A percentile compares a stretch with the other conserved stretches of the same genome.
Conservation (phyloP, 345 rosid species). For the Psidium guajava region DNA sequence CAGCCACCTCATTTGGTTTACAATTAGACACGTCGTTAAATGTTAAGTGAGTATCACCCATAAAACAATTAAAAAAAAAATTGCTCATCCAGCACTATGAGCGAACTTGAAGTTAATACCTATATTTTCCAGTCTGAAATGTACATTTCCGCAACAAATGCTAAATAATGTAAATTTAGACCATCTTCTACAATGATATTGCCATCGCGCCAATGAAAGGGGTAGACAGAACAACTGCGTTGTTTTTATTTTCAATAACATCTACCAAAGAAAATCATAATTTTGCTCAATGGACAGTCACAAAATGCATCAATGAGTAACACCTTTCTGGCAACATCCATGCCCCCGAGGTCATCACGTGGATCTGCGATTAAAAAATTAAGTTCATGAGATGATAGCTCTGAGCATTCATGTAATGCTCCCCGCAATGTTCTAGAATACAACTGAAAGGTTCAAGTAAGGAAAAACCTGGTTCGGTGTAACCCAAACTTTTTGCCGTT, state of each 20-base stretch:
- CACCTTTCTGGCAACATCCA: constrained; percentile 98
- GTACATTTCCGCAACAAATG: not conserved
- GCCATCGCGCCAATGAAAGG: not conserved
- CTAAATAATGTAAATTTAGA: not conserved
- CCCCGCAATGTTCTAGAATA: not conserved
- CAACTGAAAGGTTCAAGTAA: constrained; percentile 2
- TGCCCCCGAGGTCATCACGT: constrained; percentile 90
- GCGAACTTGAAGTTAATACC: not conserved
- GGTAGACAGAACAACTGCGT: not conserved
- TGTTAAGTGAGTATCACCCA: not conserved
- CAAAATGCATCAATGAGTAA: not conserved
- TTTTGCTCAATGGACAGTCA: not conserved
- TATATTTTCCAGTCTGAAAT: not conserved
- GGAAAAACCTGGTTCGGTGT: constrained; percentile 87
- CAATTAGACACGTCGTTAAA: not conserved
- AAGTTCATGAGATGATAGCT: not conserved
- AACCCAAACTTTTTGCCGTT: constrained; percentile 79
- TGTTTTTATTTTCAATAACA: not conserved
- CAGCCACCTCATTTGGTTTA: not conserved
- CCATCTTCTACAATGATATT: not conserved
- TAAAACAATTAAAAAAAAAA: not conserved
- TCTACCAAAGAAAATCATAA: not conserved
- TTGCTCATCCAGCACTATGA: not conserved
- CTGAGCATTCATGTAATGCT: not conserved
- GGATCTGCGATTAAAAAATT: constrained; percentile 51